Percentiles rank a stretch among this genome's conserved stretches.
Evolutionary conservation across 345 rosid species (phyloP).

Genomic region (Corchorus olitorius): DNA sequence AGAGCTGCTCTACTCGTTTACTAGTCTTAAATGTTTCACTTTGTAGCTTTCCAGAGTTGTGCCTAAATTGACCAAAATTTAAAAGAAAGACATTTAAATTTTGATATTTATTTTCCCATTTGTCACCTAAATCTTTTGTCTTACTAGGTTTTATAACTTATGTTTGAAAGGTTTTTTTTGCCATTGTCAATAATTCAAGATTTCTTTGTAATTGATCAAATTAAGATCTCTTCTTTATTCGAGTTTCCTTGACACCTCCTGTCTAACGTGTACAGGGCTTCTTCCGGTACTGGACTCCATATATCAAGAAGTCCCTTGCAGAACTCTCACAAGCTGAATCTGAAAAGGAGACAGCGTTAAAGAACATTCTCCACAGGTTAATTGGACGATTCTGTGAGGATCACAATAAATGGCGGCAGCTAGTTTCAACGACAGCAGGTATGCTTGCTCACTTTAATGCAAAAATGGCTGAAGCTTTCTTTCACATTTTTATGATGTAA

Average conservation of each 20-base stretch:
- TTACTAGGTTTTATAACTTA: slow-evolving; percentile 14
- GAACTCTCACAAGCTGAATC: slow-evolving; percentile 81
- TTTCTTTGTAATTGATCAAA: neutral
- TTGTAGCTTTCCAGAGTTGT: neutral
- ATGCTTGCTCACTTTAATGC: slow-evolving; percentile 24
- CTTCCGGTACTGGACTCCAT: slow-evolving; percentile 89
- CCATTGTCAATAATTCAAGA: slow-evolving; percentile 6
- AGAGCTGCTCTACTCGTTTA: neutral
- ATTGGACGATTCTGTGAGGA: slow-evolving; percentile 71
- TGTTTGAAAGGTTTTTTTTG: slow-evolving; percentile 12
- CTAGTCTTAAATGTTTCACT: neutral
- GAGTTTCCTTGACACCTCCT: slow-evolving; percentile 2
- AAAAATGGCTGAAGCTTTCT: slow-evolving; percentile 14
- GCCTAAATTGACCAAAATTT: neutral
- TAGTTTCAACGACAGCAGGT: slow-evolving; percentile 84
- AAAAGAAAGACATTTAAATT: neutral
- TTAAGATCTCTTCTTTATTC: neutral
- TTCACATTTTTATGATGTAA: neutral
- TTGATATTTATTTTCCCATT: neutral
- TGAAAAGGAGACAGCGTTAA: slow-evolving; percentile 76
- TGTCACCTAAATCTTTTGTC: neutral
- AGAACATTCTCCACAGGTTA: slow-evolving; percentile 77
- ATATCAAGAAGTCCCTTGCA: slow-evolving; percentile 63
- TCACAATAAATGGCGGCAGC: slow-evolving; percentile 77
- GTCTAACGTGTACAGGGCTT: slow-evolving; percentile 60